These are phyloP conservation scores for Dactylellina drechsleri DNA, from an alignment of 2,329 filamentous ascomycete species.

Conservation along the genomic window DNA sequence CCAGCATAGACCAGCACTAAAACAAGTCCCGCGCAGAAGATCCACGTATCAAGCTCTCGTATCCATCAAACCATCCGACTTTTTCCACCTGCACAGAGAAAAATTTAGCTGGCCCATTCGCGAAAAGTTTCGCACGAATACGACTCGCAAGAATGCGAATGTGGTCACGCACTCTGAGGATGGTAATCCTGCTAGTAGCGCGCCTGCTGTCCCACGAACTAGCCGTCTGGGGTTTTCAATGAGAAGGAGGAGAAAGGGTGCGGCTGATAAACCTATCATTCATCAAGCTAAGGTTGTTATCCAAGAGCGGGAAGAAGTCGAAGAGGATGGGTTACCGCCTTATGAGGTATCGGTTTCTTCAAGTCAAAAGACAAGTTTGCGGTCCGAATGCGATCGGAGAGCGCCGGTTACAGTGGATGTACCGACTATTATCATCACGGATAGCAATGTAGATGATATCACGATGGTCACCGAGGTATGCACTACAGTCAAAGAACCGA, in stretches of 20 bases:
- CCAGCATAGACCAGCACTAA: conserved; percentile 28
- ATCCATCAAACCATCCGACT: conserved; percentile 24
- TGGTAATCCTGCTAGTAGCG: neutral
- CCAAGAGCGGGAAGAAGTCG: conserved; percentile 5
- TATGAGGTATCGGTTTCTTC: conserved; percentile 15
- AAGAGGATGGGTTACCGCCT: conserved; percentile 1
- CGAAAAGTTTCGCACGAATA: neutral
- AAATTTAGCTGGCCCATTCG: conserved; percentile 12
- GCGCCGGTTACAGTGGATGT: conserved; percentile 1
- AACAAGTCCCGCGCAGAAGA: conserved; percentile 32
- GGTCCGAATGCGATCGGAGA: neutral
- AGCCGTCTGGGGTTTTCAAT: conserved; percentile 22
- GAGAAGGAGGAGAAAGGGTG: conserved; percentile 10
- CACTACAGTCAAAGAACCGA: neutral
- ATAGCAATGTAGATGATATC: conserved; percentile 7
- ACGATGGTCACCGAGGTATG: neutral
- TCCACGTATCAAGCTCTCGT: conserved; percentile 42
- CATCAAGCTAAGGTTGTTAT: conserved; percentile 37
- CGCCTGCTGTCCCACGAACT: neutral
- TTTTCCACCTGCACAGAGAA: conserved; percentile 34
- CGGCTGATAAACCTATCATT: conserved; percentile 24
- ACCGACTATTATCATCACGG: neutral
- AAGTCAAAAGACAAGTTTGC: neutral
- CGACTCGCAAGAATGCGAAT: neutral
- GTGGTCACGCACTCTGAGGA: neutral